Conservation (phyloP, 2,329 filamentous ascomycete species). For the Colletotrichum sublineola region DNA sequence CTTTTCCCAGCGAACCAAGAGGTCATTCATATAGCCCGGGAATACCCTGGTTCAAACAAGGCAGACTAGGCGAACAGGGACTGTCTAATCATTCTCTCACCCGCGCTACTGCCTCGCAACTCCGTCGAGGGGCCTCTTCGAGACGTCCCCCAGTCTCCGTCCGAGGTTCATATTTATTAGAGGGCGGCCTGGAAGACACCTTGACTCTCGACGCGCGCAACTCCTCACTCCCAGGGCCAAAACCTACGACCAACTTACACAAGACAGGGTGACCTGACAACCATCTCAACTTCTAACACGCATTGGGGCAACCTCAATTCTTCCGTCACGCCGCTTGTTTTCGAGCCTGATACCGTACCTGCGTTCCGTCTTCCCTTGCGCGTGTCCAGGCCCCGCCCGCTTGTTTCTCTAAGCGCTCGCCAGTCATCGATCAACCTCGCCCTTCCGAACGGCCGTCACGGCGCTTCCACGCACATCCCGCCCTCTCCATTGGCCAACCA, state of each 20-base stretch:
- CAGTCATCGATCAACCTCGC: slow-evolving; percentile 45
- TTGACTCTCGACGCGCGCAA: slow-evolving; percentile 1
- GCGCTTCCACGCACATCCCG: slow-evolving; percentile 48
- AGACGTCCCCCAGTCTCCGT: slow-evolving; percentile 38
- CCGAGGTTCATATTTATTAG: slow-evolving; percentile 41
- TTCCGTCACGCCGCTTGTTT: slow-evolving; percentile 39
- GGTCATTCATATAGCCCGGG: slow-evolving; percentile 35
- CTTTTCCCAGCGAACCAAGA: slow-evolving; percentile 22
- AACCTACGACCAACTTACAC: slow-evolving; percentile 20
- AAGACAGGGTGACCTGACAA: slow-evolving; percentile 27
- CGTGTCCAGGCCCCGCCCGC: slow-evolving; percentile 24
- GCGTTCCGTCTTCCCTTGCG: slow-evolving; percentile 30
- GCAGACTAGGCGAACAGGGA: slow-evolving; percentile 16
- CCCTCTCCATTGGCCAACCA: slow-evolving; percentile 47
- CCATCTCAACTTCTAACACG: slow-evolving; percentile 40
- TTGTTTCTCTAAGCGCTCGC: slow-evolving; percentile 50
- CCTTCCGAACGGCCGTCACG: slow-evolving; percentile 46
- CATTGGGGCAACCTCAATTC: slow-evolving; percentile 27
- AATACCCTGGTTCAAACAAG: slow-evolving; percentile 25
- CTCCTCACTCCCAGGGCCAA: slow-evolving; percentile 12
- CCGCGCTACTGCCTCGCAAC: slow-evolving; percentile 36
- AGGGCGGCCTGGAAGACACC: slow-evolving; percentile 34
- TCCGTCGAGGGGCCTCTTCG: slow-evolving; percentile 29
- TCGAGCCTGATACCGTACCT: slow-evolving; percentile 33
- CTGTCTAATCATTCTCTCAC: slow-evolving; percentile 36